phyloP scores from a whole-genome alignment of 495 filamentous ascomycete species.

The Hypoxylon trugodes region DNA sequence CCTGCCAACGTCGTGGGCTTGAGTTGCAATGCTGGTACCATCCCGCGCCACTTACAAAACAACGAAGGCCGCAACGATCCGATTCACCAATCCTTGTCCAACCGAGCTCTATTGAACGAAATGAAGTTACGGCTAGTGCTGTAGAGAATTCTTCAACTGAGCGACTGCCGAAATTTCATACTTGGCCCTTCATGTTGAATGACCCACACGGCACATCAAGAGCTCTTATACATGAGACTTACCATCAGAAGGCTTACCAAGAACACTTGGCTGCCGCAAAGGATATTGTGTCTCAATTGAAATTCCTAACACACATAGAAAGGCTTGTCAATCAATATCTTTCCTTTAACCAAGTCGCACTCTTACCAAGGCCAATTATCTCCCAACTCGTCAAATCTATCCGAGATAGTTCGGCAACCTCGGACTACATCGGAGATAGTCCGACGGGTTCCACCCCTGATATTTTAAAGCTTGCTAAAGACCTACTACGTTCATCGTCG shows the following conservation, averaged over 20 bases:
- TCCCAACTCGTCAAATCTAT: neutral
- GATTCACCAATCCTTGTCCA: neutral
- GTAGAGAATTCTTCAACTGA: neutral
- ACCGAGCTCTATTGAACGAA: neutral
- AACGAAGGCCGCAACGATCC: neutral
- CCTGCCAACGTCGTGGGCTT: constrained; percentile 5
- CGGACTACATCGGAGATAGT: neutral
- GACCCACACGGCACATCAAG: neutral
- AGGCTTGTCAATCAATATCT: constrained; percentile 2
- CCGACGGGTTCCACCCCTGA: neutral
- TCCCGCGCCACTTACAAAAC: constrained; percentile 13
- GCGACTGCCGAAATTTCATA: neutral
- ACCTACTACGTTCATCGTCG: neutral
- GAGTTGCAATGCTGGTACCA: constrained; percentile 15
- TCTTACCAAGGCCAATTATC: constrained; percentile 7
- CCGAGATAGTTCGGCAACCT: neutral
- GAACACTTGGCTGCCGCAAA: neutral
- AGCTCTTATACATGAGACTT: neutral
- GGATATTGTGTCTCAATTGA: neutral
- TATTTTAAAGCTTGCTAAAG: neutral
- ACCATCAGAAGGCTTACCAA: neutral
- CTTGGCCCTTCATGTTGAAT: neutral
- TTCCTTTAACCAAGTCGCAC: neutral
- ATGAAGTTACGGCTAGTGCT: neutral
- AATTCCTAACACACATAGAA: neutral